Percentiles rank a stretch among this genome's conserved stretches.
phyloP scores from a whole-genome alignment of 306 rosid genomes.

The Lathyrus sativus region DNA sequence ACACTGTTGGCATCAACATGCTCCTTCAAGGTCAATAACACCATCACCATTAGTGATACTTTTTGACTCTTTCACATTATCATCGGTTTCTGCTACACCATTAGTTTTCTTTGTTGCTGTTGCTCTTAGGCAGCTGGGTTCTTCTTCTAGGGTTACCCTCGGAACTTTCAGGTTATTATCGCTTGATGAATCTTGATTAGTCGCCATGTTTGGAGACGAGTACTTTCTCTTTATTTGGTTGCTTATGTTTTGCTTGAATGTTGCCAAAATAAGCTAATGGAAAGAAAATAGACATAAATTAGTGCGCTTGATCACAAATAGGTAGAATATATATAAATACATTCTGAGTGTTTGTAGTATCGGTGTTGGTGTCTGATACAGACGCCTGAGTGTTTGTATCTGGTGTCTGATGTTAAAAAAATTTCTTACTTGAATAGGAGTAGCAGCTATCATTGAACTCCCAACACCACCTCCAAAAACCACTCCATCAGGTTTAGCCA shows the following conservation, averaged over 20 bases:
- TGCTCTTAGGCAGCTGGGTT: slow-evolving; percentile 12
- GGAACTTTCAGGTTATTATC: slow-evolving; percentile 20
- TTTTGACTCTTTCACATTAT: not conserved
- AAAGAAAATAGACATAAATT: not conserved
- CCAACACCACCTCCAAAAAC: slow-evolving; percentile 57
- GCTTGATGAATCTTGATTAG: slow-evolving; percentile 13
- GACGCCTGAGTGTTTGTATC: not conserved
- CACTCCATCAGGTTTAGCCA: slow-evolving; percentile 46
- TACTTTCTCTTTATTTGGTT: slow-evolving; percentile 32
- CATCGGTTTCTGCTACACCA: not conserved
- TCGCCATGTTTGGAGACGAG: not conserved
- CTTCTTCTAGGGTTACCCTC: slow-evolving; percentile 13
- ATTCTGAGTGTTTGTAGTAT: not conserved
- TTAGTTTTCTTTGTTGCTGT: not conserved
- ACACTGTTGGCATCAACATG: not conserved
- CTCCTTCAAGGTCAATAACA: slow-evolving; percentile 5
- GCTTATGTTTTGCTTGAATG: slow-evolving; percentile 47
- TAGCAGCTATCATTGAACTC: slow-evolving; percentile 53
- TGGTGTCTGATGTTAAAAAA: not conserved
- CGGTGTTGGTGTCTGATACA: not conserved
- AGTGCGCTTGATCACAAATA: not conserved
- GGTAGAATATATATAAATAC: not conserved
- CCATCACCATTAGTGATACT: not conserved
- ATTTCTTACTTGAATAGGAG: slow-evolving; percentile 52
- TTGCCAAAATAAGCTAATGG: slow-evolving; percentile 47